Conservation (phyloP, 2,329 filamentous ascomycete species). For the Endocalyx cinctus region DNA sequence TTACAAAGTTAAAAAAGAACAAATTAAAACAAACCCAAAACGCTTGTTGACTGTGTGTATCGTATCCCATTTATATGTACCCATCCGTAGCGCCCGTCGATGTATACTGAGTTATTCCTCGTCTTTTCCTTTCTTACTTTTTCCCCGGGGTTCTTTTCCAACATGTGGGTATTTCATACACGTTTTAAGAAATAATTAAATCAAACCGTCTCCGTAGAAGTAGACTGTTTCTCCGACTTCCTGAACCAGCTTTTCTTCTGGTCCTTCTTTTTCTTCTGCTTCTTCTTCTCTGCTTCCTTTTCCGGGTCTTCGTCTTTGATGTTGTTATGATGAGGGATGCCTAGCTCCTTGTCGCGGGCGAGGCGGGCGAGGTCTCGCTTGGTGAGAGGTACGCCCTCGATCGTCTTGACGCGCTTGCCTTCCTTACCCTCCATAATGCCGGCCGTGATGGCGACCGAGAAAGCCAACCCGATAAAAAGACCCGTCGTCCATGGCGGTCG, state of each 20-base stretch:
- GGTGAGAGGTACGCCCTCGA: constrained; percentile 66
- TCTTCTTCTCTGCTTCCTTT: constrained; percentile 34
- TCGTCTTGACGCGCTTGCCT: constrained; percentile 64
- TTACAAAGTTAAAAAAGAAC: too few relatives aligned
- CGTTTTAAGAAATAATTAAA: too few relatives aligned
- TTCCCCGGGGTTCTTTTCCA: too few relatives aligned
- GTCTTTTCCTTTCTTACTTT: too few relatives aligned
- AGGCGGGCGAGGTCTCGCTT: constrained; percentile 49
- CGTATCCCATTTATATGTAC: too few relatives aligned
- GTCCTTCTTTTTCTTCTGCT: constrained; percentile 24
- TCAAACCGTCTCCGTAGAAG: too few relatives aligned
- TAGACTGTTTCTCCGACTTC: constrained; percentile 12
- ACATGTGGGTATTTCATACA: too few relatives aligned
- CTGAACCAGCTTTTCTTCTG: constrained; percentile 9
- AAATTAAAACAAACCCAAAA: too few relatives aligned
- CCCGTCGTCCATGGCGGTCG: constrained; percentile 79
- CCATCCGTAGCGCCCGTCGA: too few relatives aligned
- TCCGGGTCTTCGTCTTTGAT: constrained; percentile 48
- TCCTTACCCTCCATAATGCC: constrained; percentile 69
- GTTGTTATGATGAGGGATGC: constrained; percentile 56
- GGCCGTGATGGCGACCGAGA: constrained; percentile 61
- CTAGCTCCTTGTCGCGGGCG: constrained; percentile 47
- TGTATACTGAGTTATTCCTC: too few relatives aligned
- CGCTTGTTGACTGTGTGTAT: too few relatives aligned
- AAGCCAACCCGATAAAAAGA: constrained; percentile 71